A percentile compares a stretch with the other conserved stretches of the same genome.
Evolutionary conservation across 148 eudicot genomes (phyloP).

Genomic region (Amaranthus hypochondriacus): DNA sequence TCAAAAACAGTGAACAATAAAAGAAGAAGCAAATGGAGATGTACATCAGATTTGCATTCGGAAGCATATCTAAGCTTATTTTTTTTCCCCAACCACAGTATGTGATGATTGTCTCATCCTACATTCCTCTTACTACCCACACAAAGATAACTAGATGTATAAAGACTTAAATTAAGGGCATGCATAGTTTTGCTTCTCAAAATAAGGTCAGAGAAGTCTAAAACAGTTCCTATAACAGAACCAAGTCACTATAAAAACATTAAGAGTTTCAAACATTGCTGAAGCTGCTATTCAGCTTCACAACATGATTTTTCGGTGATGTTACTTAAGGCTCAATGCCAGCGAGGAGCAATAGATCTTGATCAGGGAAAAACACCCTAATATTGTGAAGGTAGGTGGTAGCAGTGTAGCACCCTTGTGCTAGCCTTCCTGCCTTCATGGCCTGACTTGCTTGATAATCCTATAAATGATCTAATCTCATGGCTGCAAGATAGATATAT

Average conservation of each 20-base stretch:
- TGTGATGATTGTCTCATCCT: neutral
- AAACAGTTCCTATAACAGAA: neutral
- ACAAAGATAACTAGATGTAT: neutral
- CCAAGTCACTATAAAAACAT: neutral
- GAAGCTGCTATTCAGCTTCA: neutral
- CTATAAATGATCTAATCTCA: neutral
- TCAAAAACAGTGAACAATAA: neutral
- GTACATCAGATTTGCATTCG: neutral
- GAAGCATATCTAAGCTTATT: neutral
- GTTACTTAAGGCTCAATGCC: no score
- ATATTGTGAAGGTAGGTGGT: no score
- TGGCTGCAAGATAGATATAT: neutral
- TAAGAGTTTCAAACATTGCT: neutral
- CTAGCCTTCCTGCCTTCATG: neutral
- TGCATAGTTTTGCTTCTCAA: neutral
- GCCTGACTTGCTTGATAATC: neutral
- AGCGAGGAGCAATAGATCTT: no score
- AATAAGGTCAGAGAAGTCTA: neutral
- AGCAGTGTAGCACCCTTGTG: no score
- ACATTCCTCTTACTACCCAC: neutral
- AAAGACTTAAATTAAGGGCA: neutral
- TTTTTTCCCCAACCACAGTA: neutral
- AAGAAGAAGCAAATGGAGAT: slow-evolving; percentile 1
- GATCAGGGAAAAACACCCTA: no score
- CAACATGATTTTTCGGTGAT: neutral